Base-by-base conservation (phyloP, 805 yeast species). In the Debaryomyces tyrocola region DNA sequence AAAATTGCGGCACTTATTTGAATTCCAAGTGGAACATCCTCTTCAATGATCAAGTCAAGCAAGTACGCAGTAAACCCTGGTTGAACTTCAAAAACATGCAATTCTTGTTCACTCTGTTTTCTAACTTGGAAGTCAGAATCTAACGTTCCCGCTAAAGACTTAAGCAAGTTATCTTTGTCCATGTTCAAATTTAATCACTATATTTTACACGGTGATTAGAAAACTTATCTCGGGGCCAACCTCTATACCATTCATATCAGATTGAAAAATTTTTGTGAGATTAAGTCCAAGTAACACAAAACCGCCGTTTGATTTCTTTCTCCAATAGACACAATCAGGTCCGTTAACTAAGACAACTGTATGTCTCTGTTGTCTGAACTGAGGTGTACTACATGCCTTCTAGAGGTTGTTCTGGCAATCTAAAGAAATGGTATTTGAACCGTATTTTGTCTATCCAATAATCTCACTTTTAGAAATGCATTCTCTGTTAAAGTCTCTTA, bases 21-120 rank as follows among this genome's bases (percentile, higher is more conserved):
- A 44, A 71, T 65, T 6, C 76, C 76, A 10, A 59, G 49, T 27
- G 57, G 58, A 8, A 66, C 65, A 4, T 69, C 63, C 3, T 61
- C 61, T 53, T 82, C 84, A 8, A 67, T 60, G 11, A 79, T 70
- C 39, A 82, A 65, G 34, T 75, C 79, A 24, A 83, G 64, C 40
- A 82, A 67, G 56, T 79, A 79, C 11, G 74, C 68, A 1, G 85
- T 78, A 61, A 82, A 81, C 3, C 86, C 86, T 1, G 79, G 75
- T 50, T 77, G 79, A 49, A 74, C 76, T 57, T 80, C 85, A 50
- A 68, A 78, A 35, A 69, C 73, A 33, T 66, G 66, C 48, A 82
- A 66, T 54, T 79, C 78, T 27, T 62, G 62, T 61, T 82, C 87
- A 14, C 84, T 79, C 29, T 73, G 72, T 56, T 78, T 78, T 57